Conservation (phyloP, 2,329 filamentous ascomycete species). For the Botrytis aclada region DNA sequence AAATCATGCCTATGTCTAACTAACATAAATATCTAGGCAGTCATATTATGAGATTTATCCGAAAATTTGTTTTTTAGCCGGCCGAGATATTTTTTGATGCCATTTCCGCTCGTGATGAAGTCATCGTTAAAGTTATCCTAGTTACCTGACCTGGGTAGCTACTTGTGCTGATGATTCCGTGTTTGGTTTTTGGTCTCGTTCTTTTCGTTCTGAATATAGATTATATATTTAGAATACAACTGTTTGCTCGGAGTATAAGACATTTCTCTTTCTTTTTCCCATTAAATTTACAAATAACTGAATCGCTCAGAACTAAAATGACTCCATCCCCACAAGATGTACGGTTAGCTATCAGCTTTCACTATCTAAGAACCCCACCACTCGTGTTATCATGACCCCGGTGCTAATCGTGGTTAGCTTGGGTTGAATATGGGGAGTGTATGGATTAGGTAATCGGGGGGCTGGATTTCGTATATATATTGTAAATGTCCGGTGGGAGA, state of each 20-base stretch:
- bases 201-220: background rate
- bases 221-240: background rate
- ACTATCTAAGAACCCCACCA: background rate
- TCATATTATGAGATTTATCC: background rate
- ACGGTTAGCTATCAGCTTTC: background rate
- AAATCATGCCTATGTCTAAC: background rate
- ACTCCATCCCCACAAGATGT: background rate
- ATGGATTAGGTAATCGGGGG: background rate
- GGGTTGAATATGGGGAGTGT: background rate
- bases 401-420: background rate
- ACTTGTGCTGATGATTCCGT: background rate
- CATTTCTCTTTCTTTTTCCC: background rate
- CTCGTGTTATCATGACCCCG: background rate
- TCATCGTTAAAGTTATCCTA: background rate
- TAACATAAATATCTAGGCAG: no score
- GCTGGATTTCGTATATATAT: background rate
- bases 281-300: background rate
- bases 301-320: background rate
- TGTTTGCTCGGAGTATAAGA: background rate
- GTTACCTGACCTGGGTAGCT: background rate
- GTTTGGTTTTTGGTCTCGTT: background rate
- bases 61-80: background rate
- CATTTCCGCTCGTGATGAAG: background rate
- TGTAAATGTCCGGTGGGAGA: background rate
- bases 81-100: background rate